Percentiles rank a stretch among this genome's conserved stretches.
These are phyloP conservation scores for Neurospora sp. DNA, from an alignment of 2,329 filamentous ascomycete species.

Conservation along the genomic window DNA sequence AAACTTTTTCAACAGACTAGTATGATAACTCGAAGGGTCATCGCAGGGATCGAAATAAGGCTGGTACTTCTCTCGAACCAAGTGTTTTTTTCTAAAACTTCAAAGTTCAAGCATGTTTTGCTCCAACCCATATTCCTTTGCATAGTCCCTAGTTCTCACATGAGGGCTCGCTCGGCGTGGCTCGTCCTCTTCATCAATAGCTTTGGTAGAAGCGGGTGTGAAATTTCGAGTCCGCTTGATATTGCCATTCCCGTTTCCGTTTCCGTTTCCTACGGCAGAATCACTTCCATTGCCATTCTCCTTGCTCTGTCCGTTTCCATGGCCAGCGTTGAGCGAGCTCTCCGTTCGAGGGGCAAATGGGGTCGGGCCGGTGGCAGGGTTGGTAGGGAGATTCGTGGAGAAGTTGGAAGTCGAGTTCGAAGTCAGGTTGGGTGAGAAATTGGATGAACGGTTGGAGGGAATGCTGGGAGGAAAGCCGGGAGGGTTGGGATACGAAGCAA, in stretches of 20 bases:
- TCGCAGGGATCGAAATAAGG: background rate
- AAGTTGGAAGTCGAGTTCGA: background rate
- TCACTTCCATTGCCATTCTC: constrained; percentile 15
- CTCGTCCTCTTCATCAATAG: constrained; percentile 38
- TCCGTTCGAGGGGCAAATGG: background rate
- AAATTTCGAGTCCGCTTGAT: constrained; percentile 36
- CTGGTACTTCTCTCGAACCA: background rate
- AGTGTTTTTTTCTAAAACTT: background rate
- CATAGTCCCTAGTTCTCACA: constrained; percentile 6
- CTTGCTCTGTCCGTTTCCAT: background rate
- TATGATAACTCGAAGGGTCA: background rate
- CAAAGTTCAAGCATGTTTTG: background rate
- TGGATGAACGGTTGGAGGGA: constrained; percentile 1
- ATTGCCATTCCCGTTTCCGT: constrained; percentile 21
- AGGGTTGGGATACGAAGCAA: background rate
- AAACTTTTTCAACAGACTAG: background rate
- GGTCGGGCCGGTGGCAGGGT: background rate
- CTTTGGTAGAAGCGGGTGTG: constrained; percentile 35
- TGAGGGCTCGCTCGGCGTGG: constrained; percentile 28
- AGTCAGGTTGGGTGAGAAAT: constrained; percentile 11
- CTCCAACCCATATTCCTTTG: background rate
- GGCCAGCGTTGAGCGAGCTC: background rate
- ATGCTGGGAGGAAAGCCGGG: background rate
- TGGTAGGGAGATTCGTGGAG: background rate
- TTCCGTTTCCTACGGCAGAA: constrained; percentile 2